Conservation (phyloP, 345 rosid genomes). For the Euphorbia peplus region DNA sequence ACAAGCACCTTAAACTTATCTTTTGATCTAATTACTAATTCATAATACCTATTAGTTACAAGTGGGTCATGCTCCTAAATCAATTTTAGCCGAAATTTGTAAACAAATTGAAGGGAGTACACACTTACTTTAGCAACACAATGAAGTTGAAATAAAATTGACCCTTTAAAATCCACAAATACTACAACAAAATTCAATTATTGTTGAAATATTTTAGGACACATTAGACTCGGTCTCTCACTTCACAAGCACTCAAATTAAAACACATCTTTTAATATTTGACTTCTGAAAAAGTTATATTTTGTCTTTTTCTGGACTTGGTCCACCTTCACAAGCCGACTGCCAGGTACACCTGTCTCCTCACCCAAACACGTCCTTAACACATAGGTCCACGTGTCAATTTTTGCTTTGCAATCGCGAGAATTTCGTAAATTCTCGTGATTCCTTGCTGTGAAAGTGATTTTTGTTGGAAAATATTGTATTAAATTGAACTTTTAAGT, state of each 20-base stretch:
- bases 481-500: too few relatives aligned
- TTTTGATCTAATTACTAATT: too few relatives aligned
- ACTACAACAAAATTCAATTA: background rate
- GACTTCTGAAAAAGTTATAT: slow-evolving; percentile 40
- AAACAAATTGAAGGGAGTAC: too few relatives aligned
- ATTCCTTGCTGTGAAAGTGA: background rate
- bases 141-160: background rate
- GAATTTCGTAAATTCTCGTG: slow-evolving; percentile 23
- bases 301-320: slow-evolving; percentile 45
- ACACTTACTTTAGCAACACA: background rate
- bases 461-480: too few relatives aligned
- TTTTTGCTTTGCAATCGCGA: background rate
- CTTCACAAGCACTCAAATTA: too few relatives aligned
- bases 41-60: too few relatives aligned
- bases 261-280: background rate
- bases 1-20: too few relatives aligned
- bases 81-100: too few relatives aligned
- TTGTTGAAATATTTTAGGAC: background rate
- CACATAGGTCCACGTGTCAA: slow-evolving; percentile 26
- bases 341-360: slow-evolving; percentile 38
- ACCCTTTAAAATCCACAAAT: background rate
- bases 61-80: too few relatives aligned
- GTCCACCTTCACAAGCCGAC: slow-evolving; percentile 45
- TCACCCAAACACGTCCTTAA: slow-evolving; percentile 34
- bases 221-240: background rate